Percentiles rank a stretch among this genome's conserved stretches.
Conservation (phyloP, 2,329 filamentous ascomycete genomes). For the Penicillium sp. region DNA sequence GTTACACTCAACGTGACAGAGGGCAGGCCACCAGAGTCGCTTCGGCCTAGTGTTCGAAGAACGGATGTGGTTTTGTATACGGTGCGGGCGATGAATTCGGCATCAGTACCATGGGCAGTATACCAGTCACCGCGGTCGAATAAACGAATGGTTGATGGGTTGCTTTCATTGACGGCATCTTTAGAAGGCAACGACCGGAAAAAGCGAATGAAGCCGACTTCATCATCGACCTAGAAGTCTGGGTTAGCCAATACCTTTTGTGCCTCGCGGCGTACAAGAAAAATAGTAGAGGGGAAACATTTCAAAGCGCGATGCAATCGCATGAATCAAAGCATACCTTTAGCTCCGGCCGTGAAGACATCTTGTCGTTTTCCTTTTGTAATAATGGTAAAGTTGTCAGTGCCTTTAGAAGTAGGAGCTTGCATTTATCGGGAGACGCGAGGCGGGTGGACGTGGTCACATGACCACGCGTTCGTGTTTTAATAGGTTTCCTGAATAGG, state of each 20-base stretch:
- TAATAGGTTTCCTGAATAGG: constrained; percentile 13
- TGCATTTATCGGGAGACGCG: constrained; percentile 21
- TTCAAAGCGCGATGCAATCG: not conserved
- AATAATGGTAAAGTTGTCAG: not conserved
- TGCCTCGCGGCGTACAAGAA: not conserved
- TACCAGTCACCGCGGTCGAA: constrained; percentile 96
- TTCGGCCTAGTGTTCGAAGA: constrained; percentile 80
- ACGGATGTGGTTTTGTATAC: constrained; percentile 98
- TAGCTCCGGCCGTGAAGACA: constrained; percentile 69
- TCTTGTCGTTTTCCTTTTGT: constrained; percentile 33
- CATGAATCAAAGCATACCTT: constrained; percentile 50
- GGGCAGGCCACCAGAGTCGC: constrained; percentile 76
- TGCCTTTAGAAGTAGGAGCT: not conserved
- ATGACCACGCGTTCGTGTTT: constrained; percentile 32
- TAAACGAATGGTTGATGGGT: constrained; percentile 62
- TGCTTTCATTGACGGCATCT: constrained; percentile 50
- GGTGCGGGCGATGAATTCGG: constrained; percentile 51
- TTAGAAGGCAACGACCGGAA: constrained; percentile 79
- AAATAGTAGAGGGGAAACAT: not conserved
- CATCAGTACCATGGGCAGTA: constrained; percentile 57
- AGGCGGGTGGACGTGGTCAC: constrained; percentile 26
- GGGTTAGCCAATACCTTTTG: not conserved
- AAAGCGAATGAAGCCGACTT: constrained; percentile 93
- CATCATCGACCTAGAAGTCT: constrained; percentile 74
- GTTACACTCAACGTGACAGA: constrained; percentile 95